Evolutionary conservation across 73 alveolate species (phyloP).

Genomic region (Blepharisma stoltei): DNA sequence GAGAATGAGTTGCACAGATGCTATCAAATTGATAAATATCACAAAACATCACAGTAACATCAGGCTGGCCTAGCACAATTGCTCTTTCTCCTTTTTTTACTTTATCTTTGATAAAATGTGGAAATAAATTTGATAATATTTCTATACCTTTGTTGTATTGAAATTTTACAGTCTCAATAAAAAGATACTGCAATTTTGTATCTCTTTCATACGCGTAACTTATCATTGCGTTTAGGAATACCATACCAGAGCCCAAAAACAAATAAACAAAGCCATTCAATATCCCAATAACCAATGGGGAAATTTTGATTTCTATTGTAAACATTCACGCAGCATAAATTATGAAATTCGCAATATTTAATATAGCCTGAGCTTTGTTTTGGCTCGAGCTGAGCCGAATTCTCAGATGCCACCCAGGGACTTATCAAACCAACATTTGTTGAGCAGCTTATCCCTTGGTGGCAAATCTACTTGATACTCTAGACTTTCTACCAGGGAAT

Average conservation of each 20-base stretch:
- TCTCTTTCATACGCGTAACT: neutral
- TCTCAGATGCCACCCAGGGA: neutral
- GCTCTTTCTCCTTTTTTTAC: slow-evolving; percentile 56
- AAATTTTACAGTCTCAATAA: neutral
- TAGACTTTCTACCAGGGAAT: too few relatives aligned
- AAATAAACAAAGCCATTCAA: neutral
- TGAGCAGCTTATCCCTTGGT: neutral
- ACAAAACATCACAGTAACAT: slow-evolving; percentile 57
- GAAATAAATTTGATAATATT: slow-evolving; percentile 61
- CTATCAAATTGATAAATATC: slow-evolving; percentile 60
- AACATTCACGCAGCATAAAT: neutral
- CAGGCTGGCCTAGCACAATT: slow-evolving; percentile 60
- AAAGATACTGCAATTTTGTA: neutral
- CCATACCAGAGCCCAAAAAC: neutral
- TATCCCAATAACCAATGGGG: neutral
- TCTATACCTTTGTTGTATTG: slow-evolving; percentile 38
- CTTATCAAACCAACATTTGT: neutral
- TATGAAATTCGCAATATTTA: too few relatives aligned
- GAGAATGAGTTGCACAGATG: slow-evolving; percentile 48
- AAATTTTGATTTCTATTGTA: neutral
- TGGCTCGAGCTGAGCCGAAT: neutral
- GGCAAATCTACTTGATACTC: too few relatives aligned
- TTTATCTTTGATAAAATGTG: slow-evolving; percentile 69
- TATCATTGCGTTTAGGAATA: neutral
- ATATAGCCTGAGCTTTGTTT: neutral